Evolutionary conservation across 2,329 filamentous ascomycete species (phyloP).

Genomic region (Fusarium euwallaceae): DNA sequence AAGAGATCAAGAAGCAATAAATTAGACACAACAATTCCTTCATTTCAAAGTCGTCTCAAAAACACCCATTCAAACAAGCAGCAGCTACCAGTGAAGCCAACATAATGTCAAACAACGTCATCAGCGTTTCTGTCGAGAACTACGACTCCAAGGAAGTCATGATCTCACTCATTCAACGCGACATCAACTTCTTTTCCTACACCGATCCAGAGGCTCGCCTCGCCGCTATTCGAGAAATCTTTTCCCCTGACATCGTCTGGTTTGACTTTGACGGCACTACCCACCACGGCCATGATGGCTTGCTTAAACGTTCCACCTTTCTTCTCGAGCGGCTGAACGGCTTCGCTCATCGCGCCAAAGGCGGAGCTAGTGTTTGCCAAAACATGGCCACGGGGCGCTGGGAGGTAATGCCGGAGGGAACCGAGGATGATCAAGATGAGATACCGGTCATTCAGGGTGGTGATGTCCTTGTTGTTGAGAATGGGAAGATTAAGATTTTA

Average conservation of each 20-base stretch:
- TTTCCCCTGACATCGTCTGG: not conserved
- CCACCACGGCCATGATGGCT: not conserved
- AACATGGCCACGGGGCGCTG: not conserved
- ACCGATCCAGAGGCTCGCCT: not conserved
- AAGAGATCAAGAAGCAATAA: not conserved
- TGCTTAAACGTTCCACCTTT: not conserved
- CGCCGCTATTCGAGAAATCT: not conserved
- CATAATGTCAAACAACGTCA: not conserved
- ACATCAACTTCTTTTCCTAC: slow-evolving; percentile 6
- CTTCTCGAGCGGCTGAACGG: not conserved
- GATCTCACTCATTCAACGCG: not conserved
- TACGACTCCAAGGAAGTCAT: not conserved
- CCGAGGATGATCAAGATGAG: not conserved
- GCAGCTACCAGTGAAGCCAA: not conserved
- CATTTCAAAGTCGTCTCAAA: not conserved
- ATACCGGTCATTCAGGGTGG: not conserved
- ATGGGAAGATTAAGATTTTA: not conserved
- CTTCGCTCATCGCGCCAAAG: not conserved
- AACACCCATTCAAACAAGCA: not conserved
- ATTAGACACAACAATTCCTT: not conserved
- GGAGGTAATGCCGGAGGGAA: not conserved
- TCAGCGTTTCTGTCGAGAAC: not conserved
- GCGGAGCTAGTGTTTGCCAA: not conserved
- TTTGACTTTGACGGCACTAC: not conserved
- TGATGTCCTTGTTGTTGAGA: not conserved